phyloP scores from a whole-genome alignment of 441 rosid species.

The Syzygium malaccense region DNA sequence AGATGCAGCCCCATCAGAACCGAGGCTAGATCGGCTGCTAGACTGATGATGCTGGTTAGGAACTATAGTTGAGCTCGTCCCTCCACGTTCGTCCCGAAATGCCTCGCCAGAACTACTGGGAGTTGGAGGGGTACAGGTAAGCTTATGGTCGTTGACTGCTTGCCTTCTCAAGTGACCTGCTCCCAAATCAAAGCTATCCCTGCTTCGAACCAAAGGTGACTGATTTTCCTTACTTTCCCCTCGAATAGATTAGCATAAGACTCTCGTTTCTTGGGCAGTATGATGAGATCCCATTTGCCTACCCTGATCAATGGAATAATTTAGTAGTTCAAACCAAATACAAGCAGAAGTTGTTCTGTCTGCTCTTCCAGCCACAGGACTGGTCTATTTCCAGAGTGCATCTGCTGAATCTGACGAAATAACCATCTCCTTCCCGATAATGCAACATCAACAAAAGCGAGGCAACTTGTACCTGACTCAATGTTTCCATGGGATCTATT shows the following conservation, averaged over 20 bases:
- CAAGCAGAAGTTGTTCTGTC: constrained; percentile 37
- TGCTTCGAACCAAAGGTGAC: constrained; percentile 28
- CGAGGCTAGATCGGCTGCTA: constrained; percentile 33
- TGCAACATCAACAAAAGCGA: constrained; percentile 1
- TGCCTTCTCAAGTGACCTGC: constrained; percentile 35
- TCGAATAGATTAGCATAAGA: constrained; percentile 24
- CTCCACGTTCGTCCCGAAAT: constrained; percentile 34
- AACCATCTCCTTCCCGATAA: constrained; percentile 72
- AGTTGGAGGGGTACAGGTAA: constrained; percentile 15
- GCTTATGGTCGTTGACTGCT: constrained; percentile 15
- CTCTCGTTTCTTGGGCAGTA: constrained; percentile 25
- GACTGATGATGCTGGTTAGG: constrained; percentile 22
- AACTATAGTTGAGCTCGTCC: no score
- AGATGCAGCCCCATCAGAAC: constrained; percentile 19
- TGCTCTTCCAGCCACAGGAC: constrained; percentile 31
- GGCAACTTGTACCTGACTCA: no score
- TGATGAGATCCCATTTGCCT: constrained; percentile 32
- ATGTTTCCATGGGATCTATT: no score
- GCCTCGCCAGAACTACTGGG: constrained; percentile 28
- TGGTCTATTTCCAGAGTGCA: constrained; percentile 52
- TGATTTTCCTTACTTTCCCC: constrained; percentile 33
- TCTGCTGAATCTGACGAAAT: constrained; percentile 74
- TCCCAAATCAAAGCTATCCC: constrained; percentile 31
- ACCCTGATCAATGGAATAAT: constrained; percentile 35
- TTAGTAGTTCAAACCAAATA: constrained; percentile 22